phyloP scores from a whole-genome alignment of 2,329 filamentous ascomycete species.

The Neodidymelliopsis sp. region DNA sequence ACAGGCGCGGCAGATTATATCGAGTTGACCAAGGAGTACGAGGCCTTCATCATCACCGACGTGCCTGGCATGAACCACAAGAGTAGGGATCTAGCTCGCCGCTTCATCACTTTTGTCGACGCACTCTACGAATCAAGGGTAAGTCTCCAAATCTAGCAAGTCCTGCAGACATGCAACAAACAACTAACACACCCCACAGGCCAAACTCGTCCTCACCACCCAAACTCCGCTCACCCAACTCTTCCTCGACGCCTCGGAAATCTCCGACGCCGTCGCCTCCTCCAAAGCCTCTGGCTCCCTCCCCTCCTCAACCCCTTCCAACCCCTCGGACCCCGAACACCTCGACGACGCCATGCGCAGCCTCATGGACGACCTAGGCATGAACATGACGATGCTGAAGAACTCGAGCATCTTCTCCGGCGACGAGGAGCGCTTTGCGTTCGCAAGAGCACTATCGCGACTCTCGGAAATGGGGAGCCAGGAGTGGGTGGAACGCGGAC shows the following conservation, averaged over 20 bases:
- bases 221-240: slow-evolving; percentile 84
- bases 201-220: slow-evolving; percentile 94
- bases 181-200: slow-evolving; percentile 64
- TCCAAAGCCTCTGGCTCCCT: slow-evolving; percentile 49
- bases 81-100: slow-evolving; percentile 83
- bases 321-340: slow-evolving; percentile 55
- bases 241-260: slow-evolving; percentile 73
- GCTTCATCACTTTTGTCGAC: slow-evolving; percentile 98
- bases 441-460: slow-evolving; percentile 84
- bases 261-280: slow-evolving; percentile 55
- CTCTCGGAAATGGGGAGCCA: slow-evolving; percentile 91
- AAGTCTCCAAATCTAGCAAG: slow-evolving; percentile 28
- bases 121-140: slow-evolving; percentile 83
- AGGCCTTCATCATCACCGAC: slow-evolving; percentile 90
- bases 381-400: slow-evolving; percentile 85
- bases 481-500: slow-evolving; percentile 89
- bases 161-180: no score
- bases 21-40: slow-evolving; percentile 87
- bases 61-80: slow-evolving; percentile 90
- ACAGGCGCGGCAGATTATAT: slow-evolving; percentile 95
- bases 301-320: slow-evolving; percentile 46
- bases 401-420: slow-evolving; percentile 87
- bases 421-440: slow-evolving; percentile 96
- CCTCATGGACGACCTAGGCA: slow-evolving; percentile 86
- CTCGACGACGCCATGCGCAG: slow-evolving; percentile 76